phyloP scores from a whole-genome alignment of 192 early-diverging fungal species.

The Spinellus fusiger region DNA sequence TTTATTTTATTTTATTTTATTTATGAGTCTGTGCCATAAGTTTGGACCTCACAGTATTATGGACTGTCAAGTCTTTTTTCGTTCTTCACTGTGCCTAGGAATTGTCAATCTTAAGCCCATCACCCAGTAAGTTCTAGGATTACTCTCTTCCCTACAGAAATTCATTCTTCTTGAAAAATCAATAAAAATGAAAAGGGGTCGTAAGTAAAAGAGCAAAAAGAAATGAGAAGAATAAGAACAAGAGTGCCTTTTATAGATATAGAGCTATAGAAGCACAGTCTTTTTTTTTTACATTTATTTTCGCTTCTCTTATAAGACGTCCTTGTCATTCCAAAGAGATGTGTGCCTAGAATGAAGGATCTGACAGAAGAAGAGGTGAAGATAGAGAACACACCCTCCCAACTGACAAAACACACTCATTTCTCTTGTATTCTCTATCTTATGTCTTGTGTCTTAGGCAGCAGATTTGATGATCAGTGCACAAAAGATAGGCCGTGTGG shows the following conservation, averaged over 20 bases:
- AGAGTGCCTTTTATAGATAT: no score
- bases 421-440: no score
- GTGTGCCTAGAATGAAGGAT: slow-evolving; percentile 67
- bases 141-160: not conserved
- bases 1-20: no score
- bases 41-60: slow-evolving; percentile 76
- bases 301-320: slow-evolving; percentile 54
- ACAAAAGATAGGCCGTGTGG: slow-evolving; percentile 65
- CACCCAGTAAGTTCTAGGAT: slow-evolving; percentile 50
- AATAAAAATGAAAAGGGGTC: no score
- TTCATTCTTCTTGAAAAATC: no score
- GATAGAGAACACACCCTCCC: no score
- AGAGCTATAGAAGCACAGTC: no score
- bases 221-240: no score
- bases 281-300: no score
- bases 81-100: slow-evolving; percentile 62
- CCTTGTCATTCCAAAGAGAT: slow-evolving; percentile 65
- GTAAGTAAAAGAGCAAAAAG: no score
- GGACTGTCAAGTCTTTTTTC: slow-evolving; percentile 71
- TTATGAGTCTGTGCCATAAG: no score
- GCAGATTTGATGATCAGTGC: slow-evolving; percentile 76
- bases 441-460: slow-evolving; percentile 9
- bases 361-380: slow-evolving; percentile 68
- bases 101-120: slow-evolving; percentile 94
- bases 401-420: no score